Conservation (phyloP, 805 yeast species). For the Candida insectorum region DNA sequence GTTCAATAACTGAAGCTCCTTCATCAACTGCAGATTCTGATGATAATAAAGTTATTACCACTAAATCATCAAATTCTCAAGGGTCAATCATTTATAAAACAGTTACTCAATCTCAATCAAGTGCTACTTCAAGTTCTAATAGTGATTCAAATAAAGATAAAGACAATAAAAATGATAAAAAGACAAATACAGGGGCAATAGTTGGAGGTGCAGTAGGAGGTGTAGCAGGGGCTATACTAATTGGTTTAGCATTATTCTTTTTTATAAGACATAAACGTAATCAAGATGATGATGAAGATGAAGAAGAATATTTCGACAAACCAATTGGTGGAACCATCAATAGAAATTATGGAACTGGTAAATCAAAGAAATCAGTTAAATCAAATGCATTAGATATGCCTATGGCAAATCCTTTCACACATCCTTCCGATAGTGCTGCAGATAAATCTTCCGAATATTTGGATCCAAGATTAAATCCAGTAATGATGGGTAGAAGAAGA, state of each 20-base stretch:
- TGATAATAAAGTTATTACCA: constrained; percentile 7
- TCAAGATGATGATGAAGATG: constrained; percentile 33
- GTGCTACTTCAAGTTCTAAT: constrained; percentile 6
- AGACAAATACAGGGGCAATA: constrained; percentile 33
- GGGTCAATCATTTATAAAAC: constrained; percentile 10
- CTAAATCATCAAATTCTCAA: constrained; percentile 9
- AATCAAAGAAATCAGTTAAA: constrained; percentile 16
- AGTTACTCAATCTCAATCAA: constrained; percentile 9
- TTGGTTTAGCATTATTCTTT: constrained; percentile 25
- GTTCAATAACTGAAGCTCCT: constrained; percentile 10
- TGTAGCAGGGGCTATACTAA: constrained; percentile 25
- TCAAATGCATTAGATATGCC: constrained; percentile 34
- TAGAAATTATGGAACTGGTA: constrained; percentile 15
- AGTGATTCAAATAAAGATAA: constrained; percentile 4
- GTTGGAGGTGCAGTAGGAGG: constrained; percentile 48
- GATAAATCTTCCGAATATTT: constrained; percentile 17
- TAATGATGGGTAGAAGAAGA: constrained; percentile 79
- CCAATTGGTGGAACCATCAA: constrained; percentile 15
- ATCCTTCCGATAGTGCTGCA: constrained; percentile 42
- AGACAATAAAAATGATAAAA: constrained; percentile 11
- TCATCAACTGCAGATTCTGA: constrained; percentile 8
- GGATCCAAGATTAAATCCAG: constrained; percentile 70
- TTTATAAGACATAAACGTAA: constrained; percentile 26
- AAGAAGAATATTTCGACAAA: constrained; percentile 31
- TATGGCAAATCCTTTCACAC: constrained; percentile 59